Conservation (phyloP, 495 filamentous ascomycete genomes). For the Neurospora sp. region DNA sequence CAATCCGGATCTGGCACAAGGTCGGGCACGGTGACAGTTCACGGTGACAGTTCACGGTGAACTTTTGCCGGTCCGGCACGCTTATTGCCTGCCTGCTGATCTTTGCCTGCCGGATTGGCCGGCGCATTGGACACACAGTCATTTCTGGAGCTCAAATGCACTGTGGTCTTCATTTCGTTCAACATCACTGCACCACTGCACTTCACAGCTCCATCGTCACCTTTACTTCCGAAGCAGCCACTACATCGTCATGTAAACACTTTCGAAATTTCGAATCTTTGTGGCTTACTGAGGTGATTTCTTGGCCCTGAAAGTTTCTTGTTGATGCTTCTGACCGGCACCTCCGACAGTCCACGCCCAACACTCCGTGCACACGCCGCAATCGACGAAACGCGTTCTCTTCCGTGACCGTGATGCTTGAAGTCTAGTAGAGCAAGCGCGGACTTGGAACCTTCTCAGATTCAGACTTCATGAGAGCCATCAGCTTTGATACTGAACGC, state of each 20-base stretch:
- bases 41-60: neutral
- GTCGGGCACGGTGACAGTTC: neutral
- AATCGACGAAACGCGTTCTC: neutral
- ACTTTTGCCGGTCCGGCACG: neutral
- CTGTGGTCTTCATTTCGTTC: neutral
- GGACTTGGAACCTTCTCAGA: neutral
- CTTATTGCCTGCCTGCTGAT: neutral
- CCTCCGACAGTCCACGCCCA: neutral
- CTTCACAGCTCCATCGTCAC: neutral
- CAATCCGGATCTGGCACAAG: neutral
- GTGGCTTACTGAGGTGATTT: neutral
- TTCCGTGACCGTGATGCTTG: neutral
- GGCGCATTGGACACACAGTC: neutral
- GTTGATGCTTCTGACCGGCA: neutral
- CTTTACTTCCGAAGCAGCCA: neutral
- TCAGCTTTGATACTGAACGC: neutral
- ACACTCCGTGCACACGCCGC: neutral
- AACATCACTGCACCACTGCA: neutral
- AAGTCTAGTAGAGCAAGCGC: neutral
- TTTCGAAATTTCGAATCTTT: neutral
- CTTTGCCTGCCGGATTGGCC: neutral
- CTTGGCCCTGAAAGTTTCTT: neutral
- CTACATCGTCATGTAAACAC: neutral
- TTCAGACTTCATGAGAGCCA: neutral
- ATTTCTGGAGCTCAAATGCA: neutral